A percentile compares a stretch with the other conserved stretches of the same genome.
Evolutionary conservation across 148 eudicot species (phyloP).

Genomic region (Rhododendron williamsianum): DNA sequence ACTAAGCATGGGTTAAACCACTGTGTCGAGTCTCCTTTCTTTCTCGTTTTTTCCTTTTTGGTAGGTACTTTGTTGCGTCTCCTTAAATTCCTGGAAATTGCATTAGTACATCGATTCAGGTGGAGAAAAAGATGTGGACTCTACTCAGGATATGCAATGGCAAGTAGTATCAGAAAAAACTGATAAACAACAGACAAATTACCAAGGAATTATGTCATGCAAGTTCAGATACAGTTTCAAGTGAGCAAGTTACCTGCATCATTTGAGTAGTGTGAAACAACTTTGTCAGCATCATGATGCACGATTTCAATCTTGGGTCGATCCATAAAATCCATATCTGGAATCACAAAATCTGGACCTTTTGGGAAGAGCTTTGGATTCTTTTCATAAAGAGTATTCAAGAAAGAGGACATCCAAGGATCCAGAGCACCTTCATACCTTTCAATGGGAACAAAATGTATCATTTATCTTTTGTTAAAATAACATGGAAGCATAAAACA

Average conservation of each 20-base stretch:
- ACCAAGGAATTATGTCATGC: background rate
- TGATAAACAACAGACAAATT: background rate
- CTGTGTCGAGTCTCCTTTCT: background rate
- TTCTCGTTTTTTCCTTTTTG: background rate
- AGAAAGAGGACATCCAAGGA: slow-evolving; percentile 92
- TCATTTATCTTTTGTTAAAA: background rate
- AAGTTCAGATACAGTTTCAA: background rate
- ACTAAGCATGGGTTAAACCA: background rate
- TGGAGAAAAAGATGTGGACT: background rate
- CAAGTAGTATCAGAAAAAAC: background rate
- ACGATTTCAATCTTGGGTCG: slow-evolving; percentile 55
- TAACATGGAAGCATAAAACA: background rate
- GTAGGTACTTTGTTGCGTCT: background rate
- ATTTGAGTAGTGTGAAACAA: slow-evolving; percentile 25
- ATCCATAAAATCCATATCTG: slow-evolving; percentile 41
- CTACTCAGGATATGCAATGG: background rate
- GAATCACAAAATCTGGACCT: slow-evolving; percentile 42
- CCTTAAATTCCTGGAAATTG: background rate
- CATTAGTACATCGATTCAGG: background rate
- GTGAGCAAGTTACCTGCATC: slow-evolving; percentile 43
- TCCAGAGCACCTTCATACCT: slow-evolving; percentile 96
- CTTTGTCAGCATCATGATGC: slow-evolving; percentile 40
- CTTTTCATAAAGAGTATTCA: slow-evolving; percentile 53
- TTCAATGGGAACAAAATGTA: slow-evolving; percentile 13
- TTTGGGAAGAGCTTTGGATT: slow-evolving; percentile 57